Evolutionary conservation across 2,329 filamentous ascomycete genomes (phyloP).

Genomic region (Fusarium falciforme): DNA sequence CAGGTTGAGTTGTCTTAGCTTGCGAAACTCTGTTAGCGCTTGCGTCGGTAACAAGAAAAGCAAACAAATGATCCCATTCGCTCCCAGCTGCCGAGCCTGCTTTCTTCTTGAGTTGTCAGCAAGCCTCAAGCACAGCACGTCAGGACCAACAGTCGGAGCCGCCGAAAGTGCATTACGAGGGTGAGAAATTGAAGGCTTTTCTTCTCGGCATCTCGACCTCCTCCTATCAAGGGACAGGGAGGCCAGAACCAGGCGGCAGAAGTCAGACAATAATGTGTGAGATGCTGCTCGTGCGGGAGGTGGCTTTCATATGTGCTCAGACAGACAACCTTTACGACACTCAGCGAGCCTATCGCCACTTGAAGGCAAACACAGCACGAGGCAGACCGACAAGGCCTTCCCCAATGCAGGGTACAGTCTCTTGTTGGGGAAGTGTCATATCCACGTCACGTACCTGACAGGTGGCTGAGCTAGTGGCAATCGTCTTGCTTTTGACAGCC

Average conservation of each 20-base stretch:
- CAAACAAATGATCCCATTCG: background rate
- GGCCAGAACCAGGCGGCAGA: background rate
- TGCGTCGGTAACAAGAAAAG: background rate
- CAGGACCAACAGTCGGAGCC: background rate
- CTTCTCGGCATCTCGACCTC: background rate
- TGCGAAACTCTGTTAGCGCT: background rate
- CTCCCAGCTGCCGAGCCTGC: background rate
- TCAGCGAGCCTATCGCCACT: background rate
- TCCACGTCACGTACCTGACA: slow-evolving; percentile 5
- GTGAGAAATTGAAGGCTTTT: background rate
- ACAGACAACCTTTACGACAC: background rate
- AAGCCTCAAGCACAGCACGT: background rate
- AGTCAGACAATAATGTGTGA: background rate
- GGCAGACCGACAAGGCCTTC: background rate
- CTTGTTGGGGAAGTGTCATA: background rate
- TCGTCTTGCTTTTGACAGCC: slow-evolving; percentile 10
- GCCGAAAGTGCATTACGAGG: background rate
- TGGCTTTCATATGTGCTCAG: background rate
- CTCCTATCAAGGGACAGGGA: background rate
- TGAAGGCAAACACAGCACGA: background rate
- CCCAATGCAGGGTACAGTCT: background rate
- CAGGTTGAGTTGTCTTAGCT: background rate
- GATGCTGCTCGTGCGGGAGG: background rate
- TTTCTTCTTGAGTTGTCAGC: background rate
- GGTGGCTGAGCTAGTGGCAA: slow-evolving; percentile 7